Conservation (phyloP, 108 stramenopile genomes). For the Pseudonitzschia pungens region DNA sequence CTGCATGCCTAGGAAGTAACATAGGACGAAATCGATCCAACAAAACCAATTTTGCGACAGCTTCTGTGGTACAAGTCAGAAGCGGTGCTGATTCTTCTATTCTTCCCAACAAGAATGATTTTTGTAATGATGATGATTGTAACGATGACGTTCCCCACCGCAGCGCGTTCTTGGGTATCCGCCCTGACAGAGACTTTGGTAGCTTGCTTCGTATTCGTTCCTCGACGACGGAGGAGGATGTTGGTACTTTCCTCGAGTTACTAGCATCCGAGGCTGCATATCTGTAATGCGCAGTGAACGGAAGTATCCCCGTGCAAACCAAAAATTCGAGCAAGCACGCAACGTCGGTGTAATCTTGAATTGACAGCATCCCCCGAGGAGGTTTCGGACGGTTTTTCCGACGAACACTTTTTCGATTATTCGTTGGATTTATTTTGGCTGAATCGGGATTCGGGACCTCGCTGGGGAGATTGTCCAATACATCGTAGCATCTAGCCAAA, state of each 20-base stretch:
- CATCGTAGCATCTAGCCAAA: conserved; percentile 16
- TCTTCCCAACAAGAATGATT: not conserved
- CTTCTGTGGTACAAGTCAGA: not conserved
- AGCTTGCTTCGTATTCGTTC: conserved; percentile 41
- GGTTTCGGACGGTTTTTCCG: conserved; percentile 49
- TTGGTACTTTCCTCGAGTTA: not conserved
- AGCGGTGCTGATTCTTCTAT: not conserved
- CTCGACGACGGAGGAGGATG: not conserved
- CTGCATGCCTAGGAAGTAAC: conserved; percentile 79
- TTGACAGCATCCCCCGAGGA: conserved; percentile 74
- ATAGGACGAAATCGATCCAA: conserved; percentile 89
- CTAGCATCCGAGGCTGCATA: conserved; percentile 35
- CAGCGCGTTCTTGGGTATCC: conserved; percentile 50
- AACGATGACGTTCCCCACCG: conserved; percentile 43
- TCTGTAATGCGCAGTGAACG: conserved; percentile 21
- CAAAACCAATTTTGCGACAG: conserved; percentile 45
- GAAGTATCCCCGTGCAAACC: conserved; percentile 60
- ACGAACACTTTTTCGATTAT: too few relatives aligned
- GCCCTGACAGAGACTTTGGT: conserved; percentile 76
- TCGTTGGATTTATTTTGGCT: not conserved
- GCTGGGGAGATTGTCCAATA: conserved; percentile 14
- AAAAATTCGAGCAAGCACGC: conserved; percentile 74
- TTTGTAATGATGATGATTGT: not conserved
- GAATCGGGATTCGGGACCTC: not conserved
- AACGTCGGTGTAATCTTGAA: conserved; percentile 83